Percentiles rank a stretch among this genome's conserved stretches.
Evolutionary conservation across 352 stramenopile species (phyloP).

Genomic region (Paralagenidium karlingii): DNA sequence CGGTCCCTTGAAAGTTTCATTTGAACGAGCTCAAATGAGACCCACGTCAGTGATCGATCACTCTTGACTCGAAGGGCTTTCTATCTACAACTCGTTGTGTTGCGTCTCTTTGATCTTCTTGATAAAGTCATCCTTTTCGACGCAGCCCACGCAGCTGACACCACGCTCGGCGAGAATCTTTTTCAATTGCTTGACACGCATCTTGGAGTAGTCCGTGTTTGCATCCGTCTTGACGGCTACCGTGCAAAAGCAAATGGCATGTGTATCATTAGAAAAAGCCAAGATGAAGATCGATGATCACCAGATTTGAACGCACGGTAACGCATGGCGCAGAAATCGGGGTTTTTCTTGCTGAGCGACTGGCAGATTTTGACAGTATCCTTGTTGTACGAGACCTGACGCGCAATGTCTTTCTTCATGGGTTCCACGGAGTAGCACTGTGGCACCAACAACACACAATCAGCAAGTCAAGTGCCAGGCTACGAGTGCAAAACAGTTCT

Average conservation of each 20-base stretch:
- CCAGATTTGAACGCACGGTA: constrained; percentile 69
- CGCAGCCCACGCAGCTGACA: constrained; percentile 86
- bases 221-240: constrained; percentile 89
- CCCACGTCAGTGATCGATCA: no score
- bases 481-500: constrained; percentile 3
- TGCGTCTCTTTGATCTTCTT: constrained; percentile 89
- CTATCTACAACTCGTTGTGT: constrained; percentile 72
- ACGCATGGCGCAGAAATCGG: constrained; percentile 90
- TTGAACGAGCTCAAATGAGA: no score
- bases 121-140: constrained; percentile 94
- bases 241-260: not conserved
- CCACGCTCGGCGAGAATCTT: constrained; percentile 89
- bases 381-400: constrained; percentile 87
- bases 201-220: constrained; percentile 90
- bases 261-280: not conserved
- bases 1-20: no score
- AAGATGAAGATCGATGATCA: not conserved
- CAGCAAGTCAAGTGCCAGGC: constrained; percentile 2
- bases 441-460: constrained; percentile 7
- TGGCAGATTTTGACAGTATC: constrained; percentile 91
- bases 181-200: constrained; percentile 93
- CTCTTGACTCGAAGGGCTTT: no score
- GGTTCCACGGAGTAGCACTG: constrained; percentile 92
- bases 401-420: constrained; percentile 90
- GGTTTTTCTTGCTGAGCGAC: constrained; percentile 89